Percentiles rank a stretch among this genome's conserved stretches.
Conservation (phyloP, 306 rosid genomes). For the Malus sylvestris region DNA sequence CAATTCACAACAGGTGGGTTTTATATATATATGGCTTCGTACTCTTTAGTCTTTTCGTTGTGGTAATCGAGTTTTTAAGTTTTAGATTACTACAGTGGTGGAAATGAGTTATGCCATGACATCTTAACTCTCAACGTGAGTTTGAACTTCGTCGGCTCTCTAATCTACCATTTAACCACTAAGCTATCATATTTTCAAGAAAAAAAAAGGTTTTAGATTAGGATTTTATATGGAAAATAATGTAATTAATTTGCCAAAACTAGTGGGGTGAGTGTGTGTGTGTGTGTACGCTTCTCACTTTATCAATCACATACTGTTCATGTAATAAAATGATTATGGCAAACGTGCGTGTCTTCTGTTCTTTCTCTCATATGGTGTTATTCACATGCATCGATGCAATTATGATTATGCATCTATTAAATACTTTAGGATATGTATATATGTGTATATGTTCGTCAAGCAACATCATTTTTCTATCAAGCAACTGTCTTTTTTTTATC, state of each 20-base stretch:
- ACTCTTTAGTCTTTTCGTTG: background rate
- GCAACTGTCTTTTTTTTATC: no score
- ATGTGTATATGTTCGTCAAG: background rate
- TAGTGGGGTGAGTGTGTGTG: background rate
- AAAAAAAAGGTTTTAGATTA: no score
- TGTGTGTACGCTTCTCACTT: background rate
- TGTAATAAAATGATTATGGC: background rate
- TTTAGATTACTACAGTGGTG: background rate
- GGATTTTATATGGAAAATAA: background rate
- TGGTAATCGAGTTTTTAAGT: background rate
- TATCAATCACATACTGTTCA: background rate
- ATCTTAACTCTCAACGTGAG: no score
- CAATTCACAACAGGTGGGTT: constrained; percentile 85
- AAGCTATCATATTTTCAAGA: no score
- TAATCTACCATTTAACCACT: no score
- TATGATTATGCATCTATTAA: background rate
- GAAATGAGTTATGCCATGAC: no score
- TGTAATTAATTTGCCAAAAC: background rate
- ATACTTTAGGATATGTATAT: background rate
- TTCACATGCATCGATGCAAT: background rate
- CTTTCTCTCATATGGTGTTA: background rate
- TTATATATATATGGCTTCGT: background rate
- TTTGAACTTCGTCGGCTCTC: no score
- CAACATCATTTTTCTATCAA: no score
- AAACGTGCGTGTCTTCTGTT: background rate